These are phyloP conservation scores for Nitzschia palea DNA, from an alignment of 108 stramenopile species.

Conservation along the genomic window DNA sequence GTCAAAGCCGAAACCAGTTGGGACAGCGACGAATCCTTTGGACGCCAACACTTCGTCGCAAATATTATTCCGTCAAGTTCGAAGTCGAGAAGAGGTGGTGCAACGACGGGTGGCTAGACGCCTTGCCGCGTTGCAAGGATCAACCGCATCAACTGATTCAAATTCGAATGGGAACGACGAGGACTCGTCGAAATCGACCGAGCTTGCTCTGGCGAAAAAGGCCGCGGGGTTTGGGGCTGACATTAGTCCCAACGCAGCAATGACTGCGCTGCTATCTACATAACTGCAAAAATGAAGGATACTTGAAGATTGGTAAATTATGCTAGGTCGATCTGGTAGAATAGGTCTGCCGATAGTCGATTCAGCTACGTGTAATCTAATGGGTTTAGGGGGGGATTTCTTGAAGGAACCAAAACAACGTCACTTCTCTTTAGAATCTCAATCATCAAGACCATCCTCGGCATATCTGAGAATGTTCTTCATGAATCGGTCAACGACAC, in stretches of 20 bases:
- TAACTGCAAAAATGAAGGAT: no score
- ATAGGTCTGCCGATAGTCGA: no score
- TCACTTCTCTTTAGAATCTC: neutral
- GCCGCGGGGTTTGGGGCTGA: slow-evolving; percentile 19
- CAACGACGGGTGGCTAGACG: no score
- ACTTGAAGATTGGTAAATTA: no score
- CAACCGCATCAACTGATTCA: no score
- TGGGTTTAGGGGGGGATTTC: no score
- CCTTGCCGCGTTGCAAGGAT: no score
- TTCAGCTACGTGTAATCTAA: no score
- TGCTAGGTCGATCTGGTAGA: no score
- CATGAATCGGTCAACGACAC: slow-evolving; percentile 93
- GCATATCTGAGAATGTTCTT: slow-evolving; percentile 88
- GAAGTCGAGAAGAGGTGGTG: no score
- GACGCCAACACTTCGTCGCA: slow-evolving; percentile 48
- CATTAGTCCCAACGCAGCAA: slow-evolving; percentile 1
- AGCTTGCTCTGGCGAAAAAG: slow-evolving; percentile 15
- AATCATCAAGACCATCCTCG: slow-evolving; percentile 83
- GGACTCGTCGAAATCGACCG: neutral
- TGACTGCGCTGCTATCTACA: neutral
- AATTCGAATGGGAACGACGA: neutral
- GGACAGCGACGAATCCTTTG: neutral
- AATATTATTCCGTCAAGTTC: slow-evolving; percentile 32
- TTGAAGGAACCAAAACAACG: no score
- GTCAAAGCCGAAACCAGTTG: neutral